Percentiles rank a stretch among this genome's conserved stretches.
Evolutionary conservation across 2,329 filamentous ascomycete genomes (phyloP).

Genomic region (Fusarium sp.): DNA sequence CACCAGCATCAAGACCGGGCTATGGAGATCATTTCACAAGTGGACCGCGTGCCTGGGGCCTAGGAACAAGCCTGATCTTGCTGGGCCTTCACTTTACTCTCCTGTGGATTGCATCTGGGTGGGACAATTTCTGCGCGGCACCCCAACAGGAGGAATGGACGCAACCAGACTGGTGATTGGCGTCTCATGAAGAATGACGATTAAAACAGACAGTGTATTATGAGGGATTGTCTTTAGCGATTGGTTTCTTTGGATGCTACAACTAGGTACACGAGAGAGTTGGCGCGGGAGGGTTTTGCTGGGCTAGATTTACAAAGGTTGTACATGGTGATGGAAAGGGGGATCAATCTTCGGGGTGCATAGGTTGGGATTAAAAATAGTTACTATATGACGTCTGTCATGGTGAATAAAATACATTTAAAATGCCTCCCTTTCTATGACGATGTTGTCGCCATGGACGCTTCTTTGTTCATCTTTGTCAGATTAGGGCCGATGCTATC

Average conservation of each 20-base stretch:
- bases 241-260: background rate
- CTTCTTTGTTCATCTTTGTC: background rate
- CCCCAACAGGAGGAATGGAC: constrained; percentile 46
- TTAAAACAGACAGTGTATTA: background rate
- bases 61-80: constrained; percentile 49
- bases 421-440: background rate
- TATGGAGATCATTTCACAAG: constrained; percentile 29
- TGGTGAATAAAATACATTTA: background rate
- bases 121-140: constrained; percentile 50
- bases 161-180: constrained; percentile 46
- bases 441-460: background rate
- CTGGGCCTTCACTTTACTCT: constrained; percentile 50
- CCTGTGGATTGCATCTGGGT: constrained; percentile 51
- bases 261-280: background rate
- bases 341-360: background rate
- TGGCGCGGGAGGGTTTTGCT: background rate
- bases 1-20: constrained; percentile 18
- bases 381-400: background rate
- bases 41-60: constrained; percentile 43
- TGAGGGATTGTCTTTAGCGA: background rate
- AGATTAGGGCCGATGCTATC: background rate
- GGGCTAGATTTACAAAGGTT: background rate
- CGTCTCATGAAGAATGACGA: constrained; percentile 1
- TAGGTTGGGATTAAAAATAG: background rate
- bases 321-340: background rate